Conservation (phyloP, 2,329 filamentous ascomycete species). For the Purpureocillium lavendulum region DNA sequence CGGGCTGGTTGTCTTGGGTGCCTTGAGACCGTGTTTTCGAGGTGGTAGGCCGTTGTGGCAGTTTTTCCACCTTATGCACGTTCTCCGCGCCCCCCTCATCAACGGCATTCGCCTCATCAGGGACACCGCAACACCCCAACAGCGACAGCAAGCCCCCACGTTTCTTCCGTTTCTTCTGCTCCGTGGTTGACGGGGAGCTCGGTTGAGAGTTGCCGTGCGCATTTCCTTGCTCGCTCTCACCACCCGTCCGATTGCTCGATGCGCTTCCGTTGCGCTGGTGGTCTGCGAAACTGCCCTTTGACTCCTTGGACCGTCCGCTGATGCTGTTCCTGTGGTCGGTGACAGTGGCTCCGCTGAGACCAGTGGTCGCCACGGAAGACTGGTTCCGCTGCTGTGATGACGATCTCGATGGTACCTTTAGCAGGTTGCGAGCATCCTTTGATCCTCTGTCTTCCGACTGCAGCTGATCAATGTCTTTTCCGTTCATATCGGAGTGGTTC, state of each 20-base stretch:
- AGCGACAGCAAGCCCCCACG: constrained; percentile 49
- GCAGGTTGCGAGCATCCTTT: constrained; percentile 43
- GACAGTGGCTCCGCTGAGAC: constrained; percentile 50
- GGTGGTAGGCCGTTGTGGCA: constrained; percentile 45
- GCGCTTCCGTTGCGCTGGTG: constrained; percentile 59
- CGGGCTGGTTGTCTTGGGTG: constrained; percentile 39
- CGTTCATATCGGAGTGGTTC: constrained; percentile 24
- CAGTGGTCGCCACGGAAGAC: constrained; percentile 50
- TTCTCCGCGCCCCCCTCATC: constrained; percentile 44
- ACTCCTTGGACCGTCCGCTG: constrained; percentile 56
- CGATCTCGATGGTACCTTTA: constrained; percentile 53
- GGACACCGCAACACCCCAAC: constrained; percentile 58
- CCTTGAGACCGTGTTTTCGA: constrained; percentile 45
- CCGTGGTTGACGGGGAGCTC: constrained; percentile 39
- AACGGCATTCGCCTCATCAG: constrained; percentile 48
- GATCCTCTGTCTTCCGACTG: constrained; percentile 31
- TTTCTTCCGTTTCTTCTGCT: constrained; percentile 48
- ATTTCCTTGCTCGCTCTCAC: constrained; percentile 42
- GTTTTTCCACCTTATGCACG: constrained; percentile 49
- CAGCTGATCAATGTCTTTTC: constrained; percentile 33
- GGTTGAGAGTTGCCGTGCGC: constrained; percentile 41
- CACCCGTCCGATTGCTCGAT: constrained; percentile 54
- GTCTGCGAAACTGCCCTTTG: constrained; percentile 55
- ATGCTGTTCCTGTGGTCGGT: constrained; percentile 54
- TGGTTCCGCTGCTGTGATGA: constrained; percentile 52